phyloP scores from a whole-genome alignment of 2,329 filamentous ascomycete genomes.

The Talaromyces sp. region DNA sequence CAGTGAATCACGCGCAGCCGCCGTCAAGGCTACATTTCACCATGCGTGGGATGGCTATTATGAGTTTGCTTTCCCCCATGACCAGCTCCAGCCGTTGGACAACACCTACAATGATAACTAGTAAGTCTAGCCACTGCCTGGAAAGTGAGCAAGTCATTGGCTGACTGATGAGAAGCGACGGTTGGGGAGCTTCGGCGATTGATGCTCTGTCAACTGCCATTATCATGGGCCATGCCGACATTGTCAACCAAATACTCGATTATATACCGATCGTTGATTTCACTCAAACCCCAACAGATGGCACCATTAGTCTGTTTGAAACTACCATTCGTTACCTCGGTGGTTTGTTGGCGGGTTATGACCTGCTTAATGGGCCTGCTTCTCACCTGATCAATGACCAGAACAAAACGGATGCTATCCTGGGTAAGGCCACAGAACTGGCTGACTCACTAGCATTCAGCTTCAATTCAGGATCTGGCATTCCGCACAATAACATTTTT shows the following conservation, averaged over 20 bases:
- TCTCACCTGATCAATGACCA: slow-evolving; percentile 42
- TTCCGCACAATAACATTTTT: slow-evolving; percentile 66
- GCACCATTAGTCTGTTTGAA: slow-evolving; percentile 71
- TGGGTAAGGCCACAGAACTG: too few relatives aligned
- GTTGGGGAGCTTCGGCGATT: slow-evolving; percentile 77
- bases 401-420: slow-evolving; percentile 52
- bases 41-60: slow-evolving; percentile 69
- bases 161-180: slow-evolving; percentile 23
- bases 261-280: slow-evolving; percentile 70
- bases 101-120: slow-evolving; percentile 64
- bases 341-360: slow-evolving; percentile 67
- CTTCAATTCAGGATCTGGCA: too few relatives aligned
- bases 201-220: slow-evolving; percentile 77
- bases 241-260: slow-evolving; percentile 65
- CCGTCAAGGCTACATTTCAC: slow-evolving; percentile 63
- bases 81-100: slow-evolving; percentile 65
- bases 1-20: slow-evolving; percentile 42
- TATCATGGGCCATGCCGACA: slow-evolving; percentile 64
- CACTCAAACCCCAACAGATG: slow-evolving; percentile 45
- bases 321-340: slow-evolving; percentile 85
- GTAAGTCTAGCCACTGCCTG: too few relatives aligned
- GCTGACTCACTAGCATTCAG: too few relatives aligned
- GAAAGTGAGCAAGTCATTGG: too few relatives aligned
- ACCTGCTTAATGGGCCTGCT: slow-evolving; percentile 64
- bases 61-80: slow-evolving; percentile 68